Percentiles rank a stretch among this genome's conserved stretches.
phyloP scores from a whole-genome alignment of 2,329 filamentous ascomycete genomes.

The Phaeomoniella chlamydospora region DNA sequence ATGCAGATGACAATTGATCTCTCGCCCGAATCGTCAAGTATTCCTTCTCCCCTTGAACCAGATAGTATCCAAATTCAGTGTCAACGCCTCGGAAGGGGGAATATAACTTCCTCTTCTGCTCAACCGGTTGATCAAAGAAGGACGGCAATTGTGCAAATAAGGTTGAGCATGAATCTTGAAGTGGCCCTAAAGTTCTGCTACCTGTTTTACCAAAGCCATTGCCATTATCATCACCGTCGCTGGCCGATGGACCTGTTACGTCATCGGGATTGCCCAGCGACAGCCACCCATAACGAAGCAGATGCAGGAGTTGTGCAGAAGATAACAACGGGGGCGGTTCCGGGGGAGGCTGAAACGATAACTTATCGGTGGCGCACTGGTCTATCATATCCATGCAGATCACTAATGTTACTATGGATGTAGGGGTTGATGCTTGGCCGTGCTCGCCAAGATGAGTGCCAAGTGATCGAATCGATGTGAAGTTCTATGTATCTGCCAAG shows the following conservation, averaged over 20 bases:
- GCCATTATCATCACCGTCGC: too few species aligned
- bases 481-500: too few species aligned
- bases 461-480: too few species aligned
- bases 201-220: too few species aligned
- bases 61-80: conserved; percentile 14
- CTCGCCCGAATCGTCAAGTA: conserved; percentile 14
- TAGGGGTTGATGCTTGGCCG: too few species aligned
- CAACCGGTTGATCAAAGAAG: conserved; percentile 4
- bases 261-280: conserved; percentile 3
- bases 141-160: conserved; percentile 4
- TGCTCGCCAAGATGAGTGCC: too few species aligned
- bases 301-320: conserved; percentile 6
- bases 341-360: conserved; percentile 5
- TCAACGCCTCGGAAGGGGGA: conserved; percentile 8
- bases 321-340: conserved; percentile 9
- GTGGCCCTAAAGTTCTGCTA: too few species aligned
- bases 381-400: too few species aligned
- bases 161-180: not conserved
- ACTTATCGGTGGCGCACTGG: too few species aligned
- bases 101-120: conserved; percentile 7
- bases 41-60: conserved; percentile 12
- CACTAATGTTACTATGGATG: too few species aligned
- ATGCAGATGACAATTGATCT: not conserved
- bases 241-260: too few species aligned
- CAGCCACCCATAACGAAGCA: conserved; percentile 9